Conservation (phyloP, 768 basidiomycete genomes). For the Auriscalpium vulgare region DNA sequence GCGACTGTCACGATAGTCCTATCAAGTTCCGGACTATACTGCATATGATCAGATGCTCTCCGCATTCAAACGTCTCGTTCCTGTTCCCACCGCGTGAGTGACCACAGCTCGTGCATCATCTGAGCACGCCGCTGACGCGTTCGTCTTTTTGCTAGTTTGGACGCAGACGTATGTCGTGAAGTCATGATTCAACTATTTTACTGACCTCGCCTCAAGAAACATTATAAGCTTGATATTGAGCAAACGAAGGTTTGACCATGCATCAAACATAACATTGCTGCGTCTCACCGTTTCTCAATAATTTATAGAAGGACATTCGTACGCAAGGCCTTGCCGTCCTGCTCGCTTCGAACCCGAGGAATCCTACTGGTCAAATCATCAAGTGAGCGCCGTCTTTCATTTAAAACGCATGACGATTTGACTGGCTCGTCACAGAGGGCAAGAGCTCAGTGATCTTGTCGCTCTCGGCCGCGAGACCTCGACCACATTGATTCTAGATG, state of each 20-base stretch:
- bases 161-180: conserved; percentile 30
- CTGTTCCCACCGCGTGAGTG: conserved; percentile 80
- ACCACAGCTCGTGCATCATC: too few relatives aligned
- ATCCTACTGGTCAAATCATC: conserved; percentile 89
- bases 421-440: conserved; percentile 37
- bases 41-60: conserved; percentile 79
- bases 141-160: conserved; percentile 1
- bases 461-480: conserved; percentile 55
- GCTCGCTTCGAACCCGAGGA: conserved; percentile 90
- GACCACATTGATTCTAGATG: conserved; percentile 80
- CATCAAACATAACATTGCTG: not conserved
- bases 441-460: conserved; percentile 78
- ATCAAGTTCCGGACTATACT: conserved; percentile 90
- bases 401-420: not conserved
- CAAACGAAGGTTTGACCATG: conserved; percentile 53
- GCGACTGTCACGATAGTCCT: conserved; percentile 41
- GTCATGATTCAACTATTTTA: too few relatives aligned
- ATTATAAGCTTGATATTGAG: conserved; percentile 72
- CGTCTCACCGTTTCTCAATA: not conserved
- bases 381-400: conserved; percentile 31
- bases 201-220: conserved; percentile 32
- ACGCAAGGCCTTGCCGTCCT: conserved; percentile 81
- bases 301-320: conserved; percentile 59
- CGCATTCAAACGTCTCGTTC: conserved; percentile 84
- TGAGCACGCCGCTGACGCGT: not conserved